Evolutionary conservation across 768 basidiomycete genomes (phyloP).

Genomic region (Lentinula edodes): DNA sequence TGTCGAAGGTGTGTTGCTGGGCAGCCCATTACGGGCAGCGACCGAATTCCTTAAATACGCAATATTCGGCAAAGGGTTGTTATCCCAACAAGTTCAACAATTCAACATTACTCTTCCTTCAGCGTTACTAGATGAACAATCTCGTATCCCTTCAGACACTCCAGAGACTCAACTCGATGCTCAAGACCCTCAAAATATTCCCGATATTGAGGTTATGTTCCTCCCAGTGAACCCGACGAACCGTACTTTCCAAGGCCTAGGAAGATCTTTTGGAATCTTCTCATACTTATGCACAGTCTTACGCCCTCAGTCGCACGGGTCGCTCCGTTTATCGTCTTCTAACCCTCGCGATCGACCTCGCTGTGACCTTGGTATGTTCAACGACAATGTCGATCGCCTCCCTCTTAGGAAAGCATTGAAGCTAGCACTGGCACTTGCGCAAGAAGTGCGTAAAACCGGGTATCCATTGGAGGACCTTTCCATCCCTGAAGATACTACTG

Average conservation of each 20-base stretch:
- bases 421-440: constrained; percentile 16
- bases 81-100: constrained; percentile 24
- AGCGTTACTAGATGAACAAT: constrained; percentile 17
- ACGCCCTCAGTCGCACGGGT: constrained; percentile 17
- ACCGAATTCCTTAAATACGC: constrained; percentile 27
- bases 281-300: background rate
- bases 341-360: constrained; percentile 22
- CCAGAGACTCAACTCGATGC: constrained; percentile 13
- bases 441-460: constrained; percentile 17
- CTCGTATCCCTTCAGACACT: constrained; percentile 1
- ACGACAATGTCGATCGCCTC: constrained; percentile 17
- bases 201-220: constrained; percentile 35
- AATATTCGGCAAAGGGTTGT: constrained; percentile 25
- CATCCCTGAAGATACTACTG: background rate
- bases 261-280: constrained; percentile 14
- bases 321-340: constrained; percentile 19
- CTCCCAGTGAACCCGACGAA: constrained; percentile 14
- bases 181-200: constrained; percentile 18
- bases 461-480: constrained; percentile 16
- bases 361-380: constrained; percentile 24
- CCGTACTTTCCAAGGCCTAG: constrained; percentile 10
- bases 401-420: constrained; percentile 20
- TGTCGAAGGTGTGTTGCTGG: constrained; percentile 18
- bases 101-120: constrained; percentile 25
- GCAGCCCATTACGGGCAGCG: constrained; percentile 19